Evolutionary conservation across 164 flowering plant species (phyloP).

Genomic region (Stephania yunnanensis): DNA sequence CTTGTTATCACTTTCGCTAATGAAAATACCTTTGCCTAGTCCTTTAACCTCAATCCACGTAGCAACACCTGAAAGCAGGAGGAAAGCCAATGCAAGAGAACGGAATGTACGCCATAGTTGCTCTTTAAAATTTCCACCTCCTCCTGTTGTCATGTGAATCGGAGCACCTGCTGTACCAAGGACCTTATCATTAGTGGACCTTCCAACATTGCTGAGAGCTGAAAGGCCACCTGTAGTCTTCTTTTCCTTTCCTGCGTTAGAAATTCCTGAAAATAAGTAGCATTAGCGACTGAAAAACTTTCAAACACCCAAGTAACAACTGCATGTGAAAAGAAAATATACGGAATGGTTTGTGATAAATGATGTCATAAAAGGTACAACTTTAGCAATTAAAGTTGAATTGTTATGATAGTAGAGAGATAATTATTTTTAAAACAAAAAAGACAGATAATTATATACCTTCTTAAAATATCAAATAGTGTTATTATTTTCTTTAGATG

Average conservation of each 20-base stretch:
- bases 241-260: constrained; percentile 36
- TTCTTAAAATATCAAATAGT: too few species aligned
- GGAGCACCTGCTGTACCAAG: constrained; percentile 87
- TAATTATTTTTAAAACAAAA: too few species aligned
- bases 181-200: constrained; percentile 44
- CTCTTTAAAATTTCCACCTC: constrained; percentile 75
- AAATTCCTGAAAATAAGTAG: constrained; percentile 23
- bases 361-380: background rate
- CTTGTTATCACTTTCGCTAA: background rate
- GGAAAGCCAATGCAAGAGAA: constrained; percentile 60
- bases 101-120: constrained; percentile 89
- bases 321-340: background rate
- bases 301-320: background rate
- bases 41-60: constrained; percentile 87
- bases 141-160: constrained; percentile 77
- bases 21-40: constrained; percentile 64
- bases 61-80: constrained; percentile 75
- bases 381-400: too few species aligned
- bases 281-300: constrained; percentile 1
- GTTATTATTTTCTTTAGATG: too few species aligned
- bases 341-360: background rate
- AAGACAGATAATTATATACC: too few species aligned
- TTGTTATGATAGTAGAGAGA: background rate
- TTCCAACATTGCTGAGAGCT: constrained; percentile 64
- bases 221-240: constrained; percentile 50